A percentile compares a stretch with the other conserved stretches of the same genome.
Conservation (phyloP, 2,329 filamentous ascomycete genomes). For the Alternaria ventricosa region DNA sequence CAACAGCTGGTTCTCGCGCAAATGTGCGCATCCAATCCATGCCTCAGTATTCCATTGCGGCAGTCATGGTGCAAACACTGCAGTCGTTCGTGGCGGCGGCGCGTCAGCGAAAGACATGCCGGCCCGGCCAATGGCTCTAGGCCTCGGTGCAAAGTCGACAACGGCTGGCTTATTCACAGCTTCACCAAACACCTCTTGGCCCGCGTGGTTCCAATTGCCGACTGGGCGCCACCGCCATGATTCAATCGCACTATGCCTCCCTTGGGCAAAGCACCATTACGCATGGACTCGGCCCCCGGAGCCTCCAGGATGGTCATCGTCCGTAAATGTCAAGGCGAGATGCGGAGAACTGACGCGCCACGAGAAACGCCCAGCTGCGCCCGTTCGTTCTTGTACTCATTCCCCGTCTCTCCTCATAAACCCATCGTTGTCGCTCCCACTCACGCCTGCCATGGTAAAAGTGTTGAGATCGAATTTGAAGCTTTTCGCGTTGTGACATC, state of each 20-base stretch:
- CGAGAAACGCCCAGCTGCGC: constrained; percentile 10
- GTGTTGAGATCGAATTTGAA: constrained; percentile 17
- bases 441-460: constrained; percentile 28
- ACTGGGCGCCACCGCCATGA: constrained; percentile 19
- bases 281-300: constrained; percentile 19
- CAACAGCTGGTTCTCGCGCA: not conserved
- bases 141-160: constrained; percentile 3
- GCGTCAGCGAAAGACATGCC: not conserved
- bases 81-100: not conserved
- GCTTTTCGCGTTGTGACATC: constrained; percentile 29
- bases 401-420: constrained; percentile 1
- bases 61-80: not conserved
- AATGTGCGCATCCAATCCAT: not conserved
- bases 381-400: constrained; percentile 10
- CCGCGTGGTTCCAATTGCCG: constrained; percentile 10
- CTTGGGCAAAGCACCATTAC: constrained; percentile 21
- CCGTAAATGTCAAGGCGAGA: constrained; percentile 35
- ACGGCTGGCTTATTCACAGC: constrained; percentile 10
- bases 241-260: constrained; percentile 19
- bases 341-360: constrained; percentile 33
- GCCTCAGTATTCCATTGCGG: not conserved
- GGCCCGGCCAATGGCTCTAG: not conserved
- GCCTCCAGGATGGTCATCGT: constrained; percentile 12
- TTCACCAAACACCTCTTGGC: not conserved
- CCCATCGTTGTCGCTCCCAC: constrained; percentile 3